A percentile compares a stretch with the other conserved stretches of the same genome.
phyloP scores from a whole-genome alignment of 805 yeast species.

The Kuraishia molischiana region DNA sequence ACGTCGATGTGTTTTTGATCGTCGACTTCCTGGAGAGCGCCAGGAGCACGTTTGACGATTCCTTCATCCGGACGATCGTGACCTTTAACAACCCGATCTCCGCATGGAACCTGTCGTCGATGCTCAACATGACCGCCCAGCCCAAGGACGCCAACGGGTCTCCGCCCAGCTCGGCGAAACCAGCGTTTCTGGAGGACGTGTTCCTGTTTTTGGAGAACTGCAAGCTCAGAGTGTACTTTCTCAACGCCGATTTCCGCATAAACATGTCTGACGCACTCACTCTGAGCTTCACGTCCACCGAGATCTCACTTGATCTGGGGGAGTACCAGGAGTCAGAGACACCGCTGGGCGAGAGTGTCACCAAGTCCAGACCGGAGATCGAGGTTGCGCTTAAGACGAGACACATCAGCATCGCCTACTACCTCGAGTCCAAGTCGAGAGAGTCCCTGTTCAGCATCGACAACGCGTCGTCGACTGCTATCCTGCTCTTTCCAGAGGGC shows the following conservation, averaged over 20 bases:
- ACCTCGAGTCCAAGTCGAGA: background rate
- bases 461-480: background rate
- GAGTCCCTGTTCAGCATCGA: background rate
- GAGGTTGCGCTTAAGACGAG: background rate
- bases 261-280: background rate
- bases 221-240: background rate
- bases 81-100: background rate
- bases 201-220: conserved; percentile 19
- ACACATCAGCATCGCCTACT: background rate
- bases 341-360: background rate
- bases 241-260: background rate
- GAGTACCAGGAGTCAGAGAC: background rate
- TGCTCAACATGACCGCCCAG: background rate
- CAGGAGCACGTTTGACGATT: background rate
- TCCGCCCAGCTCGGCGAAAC: background rate
- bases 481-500: background rate
- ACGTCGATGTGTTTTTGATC: conserved; percentile 1
- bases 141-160: background rate
- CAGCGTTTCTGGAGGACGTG: conserved; percentile 1
- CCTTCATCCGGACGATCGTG: background rate
- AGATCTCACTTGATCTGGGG: background rate
- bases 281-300: background rate
- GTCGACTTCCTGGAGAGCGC: background rate
- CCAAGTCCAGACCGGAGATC: background rate
- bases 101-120: background rate